A percentile compares a stretch with the other conserved stretches of the same genome.
These are phyloP conservation scores for Coix lacrymajobi DNA, from an alignment of 176 grass and related monocot species.

Conservation along the genomic window DNA sequence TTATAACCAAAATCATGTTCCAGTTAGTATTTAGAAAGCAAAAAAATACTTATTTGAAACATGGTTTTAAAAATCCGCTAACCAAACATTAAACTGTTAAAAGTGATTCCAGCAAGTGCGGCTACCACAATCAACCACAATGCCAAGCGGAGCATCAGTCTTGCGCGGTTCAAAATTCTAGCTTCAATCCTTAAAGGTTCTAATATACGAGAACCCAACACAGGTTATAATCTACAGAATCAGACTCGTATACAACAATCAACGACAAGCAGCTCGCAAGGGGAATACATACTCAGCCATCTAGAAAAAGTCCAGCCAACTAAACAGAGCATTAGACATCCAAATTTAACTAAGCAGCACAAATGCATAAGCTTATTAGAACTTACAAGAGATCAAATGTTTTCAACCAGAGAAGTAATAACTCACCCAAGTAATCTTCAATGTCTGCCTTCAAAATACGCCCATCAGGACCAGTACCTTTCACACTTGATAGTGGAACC, in stretches of 20 bases:
- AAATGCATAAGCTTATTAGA: background rate
- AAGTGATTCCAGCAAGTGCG: background rate
- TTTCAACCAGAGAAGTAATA: background rate
- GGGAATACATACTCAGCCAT: background rate
- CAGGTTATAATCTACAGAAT: background rate
- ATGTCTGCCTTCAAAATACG: conserved; percentile 93
- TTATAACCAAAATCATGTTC: background rate
- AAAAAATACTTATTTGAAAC: background rate
- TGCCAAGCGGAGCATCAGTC: background rate
- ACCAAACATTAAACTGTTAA: background rate
- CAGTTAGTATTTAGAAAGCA: background rate
- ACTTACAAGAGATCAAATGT: background rate
- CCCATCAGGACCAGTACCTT: conserved; percentile 93
- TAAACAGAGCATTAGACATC: background rate
- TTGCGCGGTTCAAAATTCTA: background rate
- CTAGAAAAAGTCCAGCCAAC: background rate
- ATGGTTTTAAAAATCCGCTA: background rate
- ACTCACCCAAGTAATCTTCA: conserved; percentile 92
- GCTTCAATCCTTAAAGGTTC: background rate
- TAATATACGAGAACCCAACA: background rate
- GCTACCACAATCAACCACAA: background rate
- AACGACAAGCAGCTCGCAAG: background rate
- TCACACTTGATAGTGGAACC: conserved; percentile 80
- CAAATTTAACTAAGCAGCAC: background rate
- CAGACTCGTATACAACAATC: background rate